A percentile compares a stretch with the other conserved stretches of the same genome.
Conservation (phyloP, 2,329 filamentous ascomycete genomes). For the Akanthomyces uredinophilus region DNA sequence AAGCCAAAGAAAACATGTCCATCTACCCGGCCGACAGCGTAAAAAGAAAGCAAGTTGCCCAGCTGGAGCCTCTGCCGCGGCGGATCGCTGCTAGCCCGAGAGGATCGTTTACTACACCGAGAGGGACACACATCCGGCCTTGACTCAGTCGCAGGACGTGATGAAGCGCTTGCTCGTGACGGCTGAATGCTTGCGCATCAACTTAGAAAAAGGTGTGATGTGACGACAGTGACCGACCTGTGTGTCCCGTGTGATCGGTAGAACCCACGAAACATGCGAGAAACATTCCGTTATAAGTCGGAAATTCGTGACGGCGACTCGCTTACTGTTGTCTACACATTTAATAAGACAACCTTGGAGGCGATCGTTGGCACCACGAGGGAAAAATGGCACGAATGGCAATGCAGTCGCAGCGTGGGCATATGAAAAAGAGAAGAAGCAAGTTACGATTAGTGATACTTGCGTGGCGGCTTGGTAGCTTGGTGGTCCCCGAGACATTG, state of each 20-base stretch:
- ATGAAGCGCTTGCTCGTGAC: background rate
- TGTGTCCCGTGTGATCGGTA: background rate
- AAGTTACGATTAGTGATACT: no score
- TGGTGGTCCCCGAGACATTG: background rate
- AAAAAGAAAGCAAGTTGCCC: background rate
- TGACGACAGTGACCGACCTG: background rate
- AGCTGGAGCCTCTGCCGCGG: background rate
- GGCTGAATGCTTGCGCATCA: background rate
- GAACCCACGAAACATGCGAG: background rate
- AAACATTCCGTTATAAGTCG: background rate
- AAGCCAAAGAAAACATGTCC: background rate
- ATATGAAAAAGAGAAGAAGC: background rate
- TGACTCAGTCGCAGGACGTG: background rate
- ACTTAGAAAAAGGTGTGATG: background rate
- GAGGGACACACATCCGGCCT: background rate
- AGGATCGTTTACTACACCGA: background rate
- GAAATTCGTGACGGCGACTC: background rate
- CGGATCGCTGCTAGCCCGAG: background rate
- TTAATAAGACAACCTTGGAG: background rate
- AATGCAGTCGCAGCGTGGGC: background rate
- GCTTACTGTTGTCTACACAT: background rate
- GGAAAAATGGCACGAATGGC: no score
- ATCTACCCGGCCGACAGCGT: background rate
- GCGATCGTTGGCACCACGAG: background rate
- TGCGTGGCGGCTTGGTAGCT: background rate